Percentiles rank a stretch among this genome's conserved stretches.
phyloP scores from a whole-genome alignment of 768 basidiomycete species.

The Pleurotus pulmonarius region DNA sequence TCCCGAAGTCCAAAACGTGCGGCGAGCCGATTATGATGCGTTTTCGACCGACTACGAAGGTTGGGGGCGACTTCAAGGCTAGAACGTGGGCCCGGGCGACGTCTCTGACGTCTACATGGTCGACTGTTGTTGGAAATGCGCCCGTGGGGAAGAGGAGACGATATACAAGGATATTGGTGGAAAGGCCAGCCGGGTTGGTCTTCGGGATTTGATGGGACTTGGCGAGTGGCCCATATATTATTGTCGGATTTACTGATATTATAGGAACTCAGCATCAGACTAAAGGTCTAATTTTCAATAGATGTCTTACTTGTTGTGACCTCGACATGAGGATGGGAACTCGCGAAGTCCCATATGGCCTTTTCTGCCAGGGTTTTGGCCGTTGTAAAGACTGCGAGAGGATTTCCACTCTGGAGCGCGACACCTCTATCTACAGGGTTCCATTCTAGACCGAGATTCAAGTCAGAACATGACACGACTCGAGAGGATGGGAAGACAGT shows the following conservation, averaged over 20 bases:
- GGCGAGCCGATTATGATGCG: conserved; percentile 24
- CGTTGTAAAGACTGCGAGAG: conserved; percentile 24
- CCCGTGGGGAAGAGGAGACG: conserved; percentile 20
- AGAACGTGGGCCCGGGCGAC: conserved; percentile 25
- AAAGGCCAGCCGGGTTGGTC: conserved; percentile 14
- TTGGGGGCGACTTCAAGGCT: conserved; percentile 19
- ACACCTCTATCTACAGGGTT: conserved; percentile 24
- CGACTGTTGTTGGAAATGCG: conserved; percentile 12
- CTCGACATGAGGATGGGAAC: conserved; percentile 30
- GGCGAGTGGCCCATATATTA: conserved; percentile 29
- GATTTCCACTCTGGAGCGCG: conserved; percentile 17
- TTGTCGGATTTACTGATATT: conserved; percentile 23
- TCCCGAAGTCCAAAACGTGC: conserved; percentile 14
- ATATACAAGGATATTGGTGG: conserved; percentile 23
- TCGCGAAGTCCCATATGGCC: conserved; percentile 35
- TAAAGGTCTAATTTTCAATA: too few species aligned
- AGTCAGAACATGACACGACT: neutral
- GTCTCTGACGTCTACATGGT: conserved; percentile 27
- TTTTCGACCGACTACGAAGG: conserved; percentile 22
- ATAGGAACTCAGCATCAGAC: neutral
- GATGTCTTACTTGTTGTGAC: conserved; percentile 25
- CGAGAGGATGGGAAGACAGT: neutral
- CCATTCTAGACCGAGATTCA: conserved; percentile 24
- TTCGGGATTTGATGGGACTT: conserved; percentile 15
- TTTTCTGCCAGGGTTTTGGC: conserved; percentile 36